Percentiles rank a stretch among this genome's conserved stretches.
Conservation (phyloP, 2,329 filamentous ascomycete species). For the Pseudogymnoascus sp. region DNA sequence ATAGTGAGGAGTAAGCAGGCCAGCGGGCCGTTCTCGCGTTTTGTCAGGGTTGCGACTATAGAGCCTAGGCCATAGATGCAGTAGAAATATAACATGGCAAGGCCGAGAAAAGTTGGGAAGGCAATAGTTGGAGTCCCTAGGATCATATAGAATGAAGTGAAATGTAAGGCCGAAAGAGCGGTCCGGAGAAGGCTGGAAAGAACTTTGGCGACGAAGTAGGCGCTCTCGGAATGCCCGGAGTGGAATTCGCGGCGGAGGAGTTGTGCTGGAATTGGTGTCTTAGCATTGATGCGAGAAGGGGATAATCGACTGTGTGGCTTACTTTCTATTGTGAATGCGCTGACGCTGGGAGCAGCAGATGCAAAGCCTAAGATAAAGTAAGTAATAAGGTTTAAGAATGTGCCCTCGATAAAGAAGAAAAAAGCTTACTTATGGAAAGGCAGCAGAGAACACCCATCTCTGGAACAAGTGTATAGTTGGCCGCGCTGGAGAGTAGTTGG, state of each 20-base stretch:
- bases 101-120: background rate
- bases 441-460: background rate
- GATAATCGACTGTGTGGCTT: background rate
- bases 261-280: background rate
- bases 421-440: background rate
- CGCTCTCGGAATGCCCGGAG: background rate
- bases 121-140: background rate
- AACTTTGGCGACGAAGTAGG: background rate
- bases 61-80: background rate
- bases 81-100: background rate
- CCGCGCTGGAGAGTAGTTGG: background rate
- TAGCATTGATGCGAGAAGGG: background rate
- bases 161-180: background rate
- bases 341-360: background rate
- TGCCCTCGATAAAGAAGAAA: background rate
- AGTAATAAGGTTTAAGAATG: background rate
- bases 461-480: background rate
- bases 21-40: background rate
- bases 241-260: background rate
- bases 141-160: background rate
- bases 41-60: background rate
- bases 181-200: background rate
- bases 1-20: background rate
- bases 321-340: background rate
- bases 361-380: background rate